These are phyloP conservation scores for Podila epigama DNA, from an alignment of 192 early-diverging fungal genomes.

Conservation along the genomic window DNA sequence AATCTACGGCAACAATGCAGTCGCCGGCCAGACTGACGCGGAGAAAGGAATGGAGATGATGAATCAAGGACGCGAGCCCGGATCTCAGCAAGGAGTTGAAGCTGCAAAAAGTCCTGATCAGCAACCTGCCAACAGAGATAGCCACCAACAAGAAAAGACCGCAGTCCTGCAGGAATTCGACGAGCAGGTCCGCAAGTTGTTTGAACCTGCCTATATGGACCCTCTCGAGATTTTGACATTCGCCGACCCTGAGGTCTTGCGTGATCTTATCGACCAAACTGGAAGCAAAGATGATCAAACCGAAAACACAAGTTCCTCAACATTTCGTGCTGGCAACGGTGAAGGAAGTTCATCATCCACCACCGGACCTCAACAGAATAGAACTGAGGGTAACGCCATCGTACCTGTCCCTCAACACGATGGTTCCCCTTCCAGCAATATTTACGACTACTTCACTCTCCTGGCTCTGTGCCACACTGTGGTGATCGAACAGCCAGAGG, in stretches of 20 bases:
- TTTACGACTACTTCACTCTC: conserved; percentile 87
- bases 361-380: neutral
- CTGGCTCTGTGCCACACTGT: conserved; percentile 96
- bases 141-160: conserved; percentile 20
- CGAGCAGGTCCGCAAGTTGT: conserved; percentile 65
- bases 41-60: conserved; percentile 63
- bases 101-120: conserved; percentile 43
- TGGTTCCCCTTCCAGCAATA: conserved; percentile 60
- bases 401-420: conserved; percentile 6
- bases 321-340: conserved; percentile 5
- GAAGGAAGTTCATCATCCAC: conserved; percentile 11
- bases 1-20: conserved; percentile 82
- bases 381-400: neutral
- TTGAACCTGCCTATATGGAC: conserved; percentile 73
- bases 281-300: conserved; percentile 26
- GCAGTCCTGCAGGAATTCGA: conserved; percentile 65
- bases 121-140: conserved; percentile 39
- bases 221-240: conserved; percentile 71
- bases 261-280: conserved; percentile 80
- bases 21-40: conserved; percentile 73
- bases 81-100: neutral
- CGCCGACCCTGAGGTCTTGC: conserved; percentile 82
- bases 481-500: conserved; percentile 75
- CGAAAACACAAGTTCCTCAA: conserved; percentile 13
- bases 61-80: conserved; percentile 53